Evolutionary conservation across 2,329 filamentous ascomycete species (phyloP), one percentile per base, ranked within the genome.

Genomic region (Fusarium austroafricanum): DNA sequence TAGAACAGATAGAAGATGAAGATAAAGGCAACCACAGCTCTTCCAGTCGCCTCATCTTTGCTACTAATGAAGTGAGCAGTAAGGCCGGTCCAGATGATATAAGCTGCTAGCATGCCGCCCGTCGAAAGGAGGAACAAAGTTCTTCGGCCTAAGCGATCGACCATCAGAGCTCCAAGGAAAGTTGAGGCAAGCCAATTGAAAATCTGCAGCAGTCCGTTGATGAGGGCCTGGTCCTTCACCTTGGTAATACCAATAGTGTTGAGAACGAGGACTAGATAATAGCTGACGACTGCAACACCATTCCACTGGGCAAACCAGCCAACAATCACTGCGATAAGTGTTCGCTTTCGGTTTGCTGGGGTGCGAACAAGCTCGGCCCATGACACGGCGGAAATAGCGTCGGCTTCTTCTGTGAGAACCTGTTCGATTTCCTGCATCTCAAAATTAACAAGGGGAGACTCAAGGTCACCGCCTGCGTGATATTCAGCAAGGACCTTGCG

Each of bases 341-440:
- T 68, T 5, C 61, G 61, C 61, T 62, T 73, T 68, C 77, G 61
- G 53, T 75, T 75, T 0, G 70, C 70, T 2, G 78, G 77, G 50
- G 80, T 82, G 1, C 76, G 76, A 18, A 82, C 58, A 14, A 80
- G 79, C 10, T 81, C 76, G 61, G 80, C 76, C 21, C 75, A 68
- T 57, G 58, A 80, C 74, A 56, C 80, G 71, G 29, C 78, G 45
- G 62, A 81, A 74, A 71, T 71, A 49, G 55, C 56, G 73, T 70
- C 70, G 17, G 75, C 67, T 75, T 75, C 44, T 67, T 72, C 46
- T 9, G 77, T 72, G 35, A 81, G 56, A n/a, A 77, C 73, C 15
- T 75, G 59, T 12, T 76, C 65, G 66, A 83, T 83, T 54, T 83
- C 80, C n/a, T 75, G 76, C 73, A 82, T 76, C 60, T 83, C 77